A percentile compares a stretch with the other conserved stretches of the same genome.
Evolutionary conservation across 2,329 filamentous ascomycete genomes (phyloP).

Genomic region (Zymoseptoria tritici): DNA sequence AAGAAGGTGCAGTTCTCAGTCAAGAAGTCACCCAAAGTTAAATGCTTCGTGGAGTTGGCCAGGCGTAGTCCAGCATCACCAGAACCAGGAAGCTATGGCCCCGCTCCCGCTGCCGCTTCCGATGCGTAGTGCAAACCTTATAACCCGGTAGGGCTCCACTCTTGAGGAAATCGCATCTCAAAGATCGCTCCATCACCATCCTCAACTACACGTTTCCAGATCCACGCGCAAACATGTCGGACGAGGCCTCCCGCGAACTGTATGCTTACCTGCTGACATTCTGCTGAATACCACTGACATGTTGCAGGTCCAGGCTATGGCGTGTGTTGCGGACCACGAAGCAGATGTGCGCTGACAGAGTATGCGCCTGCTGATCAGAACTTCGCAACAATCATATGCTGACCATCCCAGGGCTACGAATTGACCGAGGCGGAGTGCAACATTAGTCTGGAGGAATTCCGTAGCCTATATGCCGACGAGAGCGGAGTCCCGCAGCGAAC

Average conservation of each 20-base stretch:
- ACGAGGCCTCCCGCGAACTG: conserved; percentile 25
- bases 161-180: background rate
- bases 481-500: conserved; percentile 72
- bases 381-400: conserved; percentile 1
- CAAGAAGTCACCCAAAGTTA: background rate
- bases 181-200: background rate
- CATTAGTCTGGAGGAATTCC: conserved; percentile 78
- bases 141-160: background rate
- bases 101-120: background rate
- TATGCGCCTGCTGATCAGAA: conserved; percentile 36
- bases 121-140: background rate
- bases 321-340: conserved; percentile 87
- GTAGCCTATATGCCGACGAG: conserved; percentile 59
- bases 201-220: background rate
- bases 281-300: background rate
- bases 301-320: conserved; percentile 62
- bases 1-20: background rate
- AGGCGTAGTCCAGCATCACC: background rate
- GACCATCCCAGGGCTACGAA: conserved; percentile 69
- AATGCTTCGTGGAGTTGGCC: background rate
- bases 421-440: conserved; percentile 82
- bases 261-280: background rate
- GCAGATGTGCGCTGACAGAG: conserved; percentile 88
- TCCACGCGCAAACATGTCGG: conserved; percentile 14
- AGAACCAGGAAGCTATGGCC: background rate